Base-by-base conservation (phyloP, 495 filamentous ascomycete species). In the Rusavskia elegans region DNA sequence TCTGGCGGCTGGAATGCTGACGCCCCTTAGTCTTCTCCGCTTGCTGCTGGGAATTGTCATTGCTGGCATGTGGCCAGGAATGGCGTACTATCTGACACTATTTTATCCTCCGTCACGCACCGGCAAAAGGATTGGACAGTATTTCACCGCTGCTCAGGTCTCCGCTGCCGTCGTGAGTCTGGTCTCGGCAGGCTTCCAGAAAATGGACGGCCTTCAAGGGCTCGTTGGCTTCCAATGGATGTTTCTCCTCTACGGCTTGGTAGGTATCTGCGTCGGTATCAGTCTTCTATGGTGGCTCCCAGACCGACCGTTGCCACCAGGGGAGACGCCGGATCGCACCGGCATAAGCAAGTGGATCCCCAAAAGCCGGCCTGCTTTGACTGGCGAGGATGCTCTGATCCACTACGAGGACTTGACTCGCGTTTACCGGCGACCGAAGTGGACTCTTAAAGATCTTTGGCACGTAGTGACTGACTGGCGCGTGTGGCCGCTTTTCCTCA, bases 11-110 rank as follows among this genome's bases (percentile, higher is more conserved):
- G 19, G 9, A 48, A 39, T 57, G 32, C 54, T 39, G 11, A 38
- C 13, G 52, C 29, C 45, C 39, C 38, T 13, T 48, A 85, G 81
- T 57, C 73, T 94, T 29, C 73, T 95, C 5, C 82, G 89, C n/a
- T 78, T 94, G 44, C 72, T 95, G 8, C 74, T 94, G 14, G 89
- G 89, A 40, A 74, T 93, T 50, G 87, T 94, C 19, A 89, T 87
- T 60, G 88, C 89, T 10, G 89, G 89, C 17, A 87, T 95, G 80
- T 94, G 89, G 87, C 89, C 89, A 2, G 89, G 89, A 37, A 94
- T 95, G 88, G 78, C 88, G 19, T 94, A 92, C 66, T 94, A 93
- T 59, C 73, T 95, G 20, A 92, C 89, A 1, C 73, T 95, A 16
- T 95, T 93, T 72, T 95, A 95, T 61, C 89, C 87, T 0, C 85